Conservation (phyloP, 495 filamentous ascomycete genomes). For the Choiromyces venosus region DNA sequence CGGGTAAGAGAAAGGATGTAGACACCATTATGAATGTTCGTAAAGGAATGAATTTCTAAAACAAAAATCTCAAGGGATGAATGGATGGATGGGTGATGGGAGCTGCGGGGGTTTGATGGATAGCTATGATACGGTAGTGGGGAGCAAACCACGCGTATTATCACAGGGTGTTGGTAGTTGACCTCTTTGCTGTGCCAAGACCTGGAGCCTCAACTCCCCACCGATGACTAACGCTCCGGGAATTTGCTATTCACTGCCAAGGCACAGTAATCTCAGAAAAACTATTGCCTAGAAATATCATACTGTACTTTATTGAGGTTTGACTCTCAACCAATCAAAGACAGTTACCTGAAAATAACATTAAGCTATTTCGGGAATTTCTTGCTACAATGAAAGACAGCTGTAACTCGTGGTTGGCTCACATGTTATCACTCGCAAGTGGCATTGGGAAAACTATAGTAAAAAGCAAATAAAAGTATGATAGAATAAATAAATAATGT, state of each 20-base stretch:
- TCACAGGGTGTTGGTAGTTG: background rate
- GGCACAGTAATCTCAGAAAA: background rate
- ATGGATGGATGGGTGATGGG: background rate
- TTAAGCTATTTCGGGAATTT: background rate
- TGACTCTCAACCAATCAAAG: background rate
- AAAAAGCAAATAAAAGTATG: no score
- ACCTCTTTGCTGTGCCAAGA: background rate
- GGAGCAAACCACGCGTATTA: background rate
- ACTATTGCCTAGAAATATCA: background rate
- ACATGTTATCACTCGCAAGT: background rate
- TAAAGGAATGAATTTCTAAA: background rate
- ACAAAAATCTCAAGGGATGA: background rate
- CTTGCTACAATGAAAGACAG: background rate
- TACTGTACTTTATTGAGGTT: background rate
- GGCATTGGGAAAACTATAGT: background rate
- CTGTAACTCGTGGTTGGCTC: background rate
- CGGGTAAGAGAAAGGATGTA: background rate
- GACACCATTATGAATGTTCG: background rate
- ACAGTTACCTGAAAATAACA: background rate
- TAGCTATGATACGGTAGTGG: background rate
- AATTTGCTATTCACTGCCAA: background rate
- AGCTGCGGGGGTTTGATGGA: background rate
- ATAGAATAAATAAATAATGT: no score
- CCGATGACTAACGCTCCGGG: background rate
- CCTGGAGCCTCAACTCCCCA: background rate